phyloP scores from a whole-genome alignment of 2,329 filamentous ascomycete species.

The Blumeria graminis region DNA sequence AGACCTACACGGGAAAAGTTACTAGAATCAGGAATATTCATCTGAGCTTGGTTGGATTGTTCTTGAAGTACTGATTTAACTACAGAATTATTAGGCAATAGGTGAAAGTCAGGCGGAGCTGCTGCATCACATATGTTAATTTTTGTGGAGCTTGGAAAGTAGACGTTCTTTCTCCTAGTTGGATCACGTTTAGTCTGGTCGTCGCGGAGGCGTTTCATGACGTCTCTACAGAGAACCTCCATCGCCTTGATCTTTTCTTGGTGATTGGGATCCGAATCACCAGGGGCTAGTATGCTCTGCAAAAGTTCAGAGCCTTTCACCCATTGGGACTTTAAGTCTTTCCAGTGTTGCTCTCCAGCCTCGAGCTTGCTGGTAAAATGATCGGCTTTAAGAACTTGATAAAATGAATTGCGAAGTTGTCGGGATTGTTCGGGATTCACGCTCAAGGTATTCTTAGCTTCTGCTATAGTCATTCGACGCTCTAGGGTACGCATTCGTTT shows the following conservation, averaged over 20 bases:
- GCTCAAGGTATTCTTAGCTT: constrained; percentile 48
- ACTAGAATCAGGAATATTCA: constrained; percentile 6
- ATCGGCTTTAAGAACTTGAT: constrained; percentile 36
- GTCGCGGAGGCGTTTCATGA: constrained; percentile 52
- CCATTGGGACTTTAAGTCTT: constrained; percentile 44
- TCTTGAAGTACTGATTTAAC: constrained; percentile 11
- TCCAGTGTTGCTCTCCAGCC: constrained; percentile 47
- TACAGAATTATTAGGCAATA: constrained; percentile 10
- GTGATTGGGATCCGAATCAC: constrained; percentile 26
- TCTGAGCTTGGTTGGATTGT: constrained; percentile 13
- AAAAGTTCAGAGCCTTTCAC: constrained; percentile 31
- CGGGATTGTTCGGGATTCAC: constrained; percentile 45
- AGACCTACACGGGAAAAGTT: constrained; percentile 7
- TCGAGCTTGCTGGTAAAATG: constrained; percentile 52
- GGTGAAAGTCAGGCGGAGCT: constrained; percentile 8
- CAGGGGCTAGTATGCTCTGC: constrained; percentile 26
- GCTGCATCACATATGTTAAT: not conserved
- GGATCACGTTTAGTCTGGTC: constrained; percentile 33
- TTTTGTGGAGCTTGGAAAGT: constrained; percentile 14
- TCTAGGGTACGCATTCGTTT: constrained; percentile 48
- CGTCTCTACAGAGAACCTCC: constrained; percentile 48
- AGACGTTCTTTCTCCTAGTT: constrained; percentile 19
- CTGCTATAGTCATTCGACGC: constrained; percentile 43
- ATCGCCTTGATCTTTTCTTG: constrained; percentile 35
- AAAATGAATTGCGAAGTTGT: constrained; percentile 39